Base-by-base conservation (phyloP, 345 rosid species). In the Theobroma cacao region DNA sequence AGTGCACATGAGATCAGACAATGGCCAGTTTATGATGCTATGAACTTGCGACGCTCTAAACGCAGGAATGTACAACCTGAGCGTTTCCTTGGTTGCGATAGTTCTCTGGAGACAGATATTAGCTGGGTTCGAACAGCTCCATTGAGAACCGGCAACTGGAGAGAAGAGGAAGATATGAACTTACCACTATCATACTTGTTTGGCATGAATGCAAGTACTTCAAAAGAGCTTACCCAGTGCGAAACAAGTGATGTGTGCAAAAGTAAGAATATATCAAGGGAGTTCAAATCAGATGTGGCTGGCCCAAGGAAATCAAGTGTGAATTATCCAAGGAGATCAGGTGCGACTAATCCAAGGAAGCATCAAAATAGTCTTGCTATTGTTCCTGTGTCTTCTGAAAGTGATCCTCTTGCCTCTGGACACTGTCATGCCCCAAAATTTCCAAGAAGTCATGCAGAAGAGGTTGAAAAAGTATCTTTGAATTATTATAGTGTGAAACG, bases 61-160 rank as follows among this genome's bases (percentile, higher is more conserved):
- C 90, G 95, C 77, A 83, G 93, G 84, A 83, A 85, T 48, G 77
- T 85, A 17, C 87, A 81, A 65, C 98, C 98, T 8, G 97, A 95
- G 1, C 91, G 94, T 67, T 91, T 85, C 79, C 61, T 77, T 14
- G 88, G 81, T 34, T 78, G 88, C 60, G 93, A 89, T 38, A 14
- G 68, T 72, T 56, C 84, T 40, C 73, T 81, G 47, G 87, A 84
- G 52, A 69, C 82, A 18, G 84, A 88, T 45, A 70, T 72, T 67
- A 83, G 86, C 71, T 87, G 88, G 87, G 85, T 85, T 56, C 86
- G 88, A 61, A 28, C 74, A 61, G 80, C 85, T 81, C 86, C 93
- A 36, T 77, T 61, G 78, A 93, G 65, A 85, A 75, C 75, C 9
- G 85, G 74, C n/a, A 84, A 80, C 78, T 80, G 85, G 86, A 85